Conservation (phyloP, 202 grass and related monocot species). For the Alloteropsis angusta region DNA sequence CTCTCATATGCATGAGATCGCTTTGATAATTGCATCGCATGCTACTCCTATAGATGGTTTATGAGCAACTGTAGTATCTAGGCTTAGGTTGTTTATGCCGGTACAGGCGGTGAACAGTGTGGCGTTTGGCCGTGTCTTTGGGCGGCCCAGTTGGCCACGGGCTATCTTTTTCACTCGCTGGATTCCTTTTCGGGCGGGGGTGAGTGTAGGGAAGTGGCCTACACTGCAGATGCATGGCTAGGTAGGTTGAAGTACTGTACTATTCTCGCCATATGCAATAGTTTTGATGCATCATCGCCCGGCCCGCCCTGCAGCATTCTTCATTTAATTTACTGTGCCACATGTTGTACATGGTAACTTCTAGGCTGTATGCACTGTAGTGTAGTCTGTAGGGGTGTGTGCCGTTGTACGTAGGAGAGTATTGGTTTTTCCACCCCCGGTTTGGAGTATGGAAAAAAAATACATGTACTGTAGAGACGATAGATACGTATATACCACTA, state of each 20-base stretch:
- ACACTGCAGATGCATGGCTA: neutral
- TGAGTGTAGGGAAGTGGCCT: slow-evolving; percentile 23
- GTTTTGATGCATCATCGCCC: too few relatives aligned
- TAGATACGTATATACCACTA: too few relatives aligned
- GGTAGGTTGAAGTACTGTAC: neutral
- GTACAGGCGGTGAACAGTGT: neutral
- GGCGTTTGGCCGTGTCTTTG: neutral
- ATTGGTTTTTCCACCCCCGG: too few relatives aligned
- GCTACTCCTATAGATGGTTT: slow-evolving; percentile 3
- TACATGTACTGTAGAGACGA: too few relatives aligned
- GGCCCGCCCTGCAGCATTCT: too few relatives aligned
- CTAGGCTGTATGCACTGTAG: too few relatives aligned
- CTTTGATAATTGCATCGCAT: slow-evolving; percentile 6
- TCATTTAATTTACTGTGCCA: too few relatives aligned
- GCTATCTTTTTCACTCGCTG: neutral
- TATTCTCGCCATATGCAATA: neutral
- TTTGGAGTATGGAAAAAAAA: too few relatives aligned
- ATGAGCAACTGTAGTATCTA: neutral
- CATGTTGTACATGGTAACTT: too few relatives aligned
- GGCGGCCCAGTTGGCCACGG: neutral
- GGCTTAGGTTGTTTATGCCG: neutral
- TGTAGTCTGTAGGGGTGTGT: too few relatives aligned
- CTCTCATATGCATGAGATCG: neutral
- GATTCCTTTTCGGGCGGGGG: neutral
- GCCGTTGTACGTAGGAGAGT: too few relatives aligned